These are phyloP conservation scores for Agrostemma githago DNA, from an alignment of 148 eudicot species.

Conservation along the genomic window DNA sequence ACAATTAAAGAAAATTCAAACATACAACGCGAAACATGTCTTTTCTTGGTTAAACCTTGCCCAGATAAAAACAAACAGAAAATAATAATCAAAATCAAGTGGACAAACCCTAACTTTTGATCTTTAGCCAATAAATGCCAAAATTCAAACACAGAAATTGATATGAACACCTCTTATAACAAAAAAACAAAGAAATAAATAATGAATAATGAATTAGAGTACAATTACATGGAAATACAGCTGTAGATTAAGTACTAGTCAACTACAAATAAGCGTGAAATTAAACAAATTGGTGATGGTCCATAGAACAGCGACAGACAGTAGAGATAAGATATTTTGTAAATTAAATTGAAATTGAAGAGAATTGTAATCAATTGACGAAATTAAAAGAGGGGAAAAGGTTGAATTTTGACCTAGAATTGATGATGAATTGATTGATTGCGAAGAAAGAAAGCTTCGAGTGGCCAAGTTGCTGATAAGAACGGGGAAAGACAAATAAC, in stretches of 20 bases:
- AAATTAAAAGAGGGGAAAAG: neutral
- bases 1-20: conserved; percentile 12
- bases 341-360: neutral
- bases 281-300: neutral
- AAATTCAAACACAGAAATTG: neutral
- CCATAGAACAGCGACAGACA: neutral
- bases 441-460: neutral
- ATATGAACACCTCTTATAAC: conserved; percentile 7
- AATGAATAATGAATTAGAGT: neutral
- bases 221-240: too few relatives aligned
- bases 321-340: neutral
- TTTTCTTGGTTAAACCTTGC: neutral
- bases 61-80: neutral
- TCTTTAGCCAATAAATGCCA: neutral
- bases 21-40: neutral
- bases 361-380: neutral
- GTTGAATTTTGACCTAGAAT: neutral
- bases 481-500: too few relatives aligned
- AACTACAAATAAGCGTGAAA: too few relatives aligned
- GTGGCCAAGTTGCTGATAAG: neutral
- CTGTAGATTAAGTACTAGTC: too few relatives aligned
- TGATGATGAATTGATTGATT: too few relatives aligned
- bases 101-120: neutral
- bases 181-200: neutral
- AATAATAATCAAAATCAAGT: neutral